Evolutionary conservation across 73 alveolate species (phyloP), one percentile per base, ranked within the genome.

Genomic region (Halteria grandinella): DNA sequence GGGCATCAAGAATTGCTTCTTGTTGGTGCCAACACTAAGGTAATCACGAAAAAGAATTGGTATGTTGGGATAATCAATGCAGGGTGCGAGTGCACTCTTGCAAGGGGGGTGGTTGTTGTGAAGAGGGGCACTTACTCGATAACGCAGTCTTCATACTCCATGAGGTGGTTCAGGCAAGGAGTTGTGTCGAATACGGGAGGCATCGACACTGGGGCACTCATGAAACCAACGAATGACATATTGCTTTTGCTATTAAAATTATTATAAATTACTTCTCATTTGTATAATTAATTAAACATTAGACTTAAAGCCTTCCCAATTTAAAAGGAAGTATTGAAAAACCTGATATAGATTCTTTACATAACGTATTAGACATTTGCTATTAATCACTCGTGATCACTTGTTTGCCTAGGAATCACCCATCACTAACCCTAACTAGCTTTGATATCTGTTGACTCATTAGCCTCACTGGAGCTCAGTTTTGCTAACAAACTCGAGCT

Each of bases 141-240:
- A 37, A 89, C 91, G 85, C 98, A 92, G 79, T 92, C 98, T 86
- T 92, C 98, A 85, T 92, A 92, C 55, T 89, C 96, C 74, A 76
- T 66, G 86, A 92, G 50, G 77, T 92, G 90, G 31, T 85, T 85
- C 77, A 92, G 69, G 60, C 98, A 90, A 8, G 91, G 91, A 45
- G 91, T 80, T 0, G 91, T 80, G 79, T 80, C 91, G 44, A 39
- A 80, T 2, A 55, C 74, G 12, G 91, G 91, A 36, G 91, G 91
- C 14, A 80, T 80, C 23, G 80, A 71, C 71, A 80, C 79, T 10
- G 91, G 91, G 11, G 91, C 20, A 45, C 75, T 80, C 85, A 69
- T 53, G 45, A 69, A 80, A 3, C 91, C 91, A 37, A 80, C 53
- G 80, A 80, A 80, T 33, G 91, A 69, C 91, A 80, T 80, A 43